Base-by-base conservation (phyloP, 768 basidiomycete species). In the Kwoniella bestiolae region DNA sequence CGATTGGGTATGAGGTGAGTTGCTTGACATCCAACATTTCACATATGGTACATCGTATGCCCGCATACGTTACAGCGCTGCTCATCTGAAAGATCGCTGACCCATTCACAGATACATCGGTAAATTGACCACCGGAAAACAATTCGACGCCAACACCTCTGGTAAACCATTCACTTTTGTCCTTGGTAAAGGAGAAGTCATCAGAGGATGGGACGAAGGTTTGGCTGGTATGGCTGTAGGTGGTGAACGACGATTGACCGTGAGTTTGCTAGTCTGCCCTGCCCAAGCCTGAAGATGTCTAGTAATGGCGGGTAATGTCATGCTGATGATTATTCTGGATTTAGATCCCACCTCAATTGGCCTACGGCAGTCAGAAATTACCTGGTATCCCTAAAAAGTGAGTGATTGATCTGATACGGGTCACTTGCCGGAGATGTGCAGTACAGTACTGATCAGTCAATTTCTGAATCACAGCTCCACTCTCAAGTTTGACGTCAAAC, bases 161-260 rank as follows among this genome's bases (percentile, higher is more conserved):
- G 74, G 77, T 35, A 62, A 72, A 60, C 72, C 91, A 86, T 90
- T 93, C 81, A 81, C 83, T 46, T 94, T 94, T 85, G 85, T 82
- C 31, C 85, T 98, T 25, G 95, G 94, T 38, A 83, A 86, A 64
- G 92, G 91, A 26, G 90, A 95, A 78, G 95, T 98, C 57, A 96
- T 98, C 82, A 60, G 58, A 56, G 80, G 81, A 50, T 96, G 94
- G 94, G 95, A 97, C 73, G 84, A 91, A 75, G 95, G 94, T 44
- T 85, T 97, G 61, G 88, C 84, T 31, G 95, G 95, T 34, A 96
- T 98, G 94, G 89, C 91, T 73, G 87, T 89, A 44, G 84, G 84
- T 49, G 94, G 94, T 28, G 94, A 97, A 82, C 87, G 95, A 56
- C 82, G 87, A 63, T 83, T 98, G 70, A 87, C 77, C 26, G 75